Evolutionary conservation across 2,329 filamentous ascomycete species (phyloP), one percentile per base, ranked within the genome.

Genomic region (Cladophialophora exuberans): DNA sequence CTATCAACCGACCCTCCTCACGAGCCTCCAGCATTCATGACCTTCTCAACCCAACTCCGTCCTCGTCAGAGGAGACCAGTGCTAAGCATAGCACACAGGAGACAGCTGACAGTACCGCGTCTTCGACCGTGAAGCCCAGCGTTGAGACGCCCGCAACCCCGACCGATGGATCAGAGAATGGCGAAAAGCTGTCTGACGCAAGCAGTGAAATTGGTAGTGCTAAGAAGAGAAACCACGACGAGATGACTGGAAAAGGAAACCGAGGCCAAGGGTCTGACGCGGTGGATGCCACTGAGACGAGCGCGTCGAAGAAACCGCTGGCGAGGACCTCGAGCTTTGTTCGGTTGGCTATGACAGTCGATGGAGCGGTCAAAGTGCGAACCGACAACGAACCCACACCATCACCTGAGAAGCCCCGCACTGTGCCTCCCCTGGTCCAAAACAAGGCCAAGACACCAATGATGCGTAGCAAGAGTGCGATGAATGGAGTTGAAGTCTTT

Each of bases 331-430:
- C 46, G 67, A 71, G 25, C 70, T 72, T 44, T 80, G 81, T 96
- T 54, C 86, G 90, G 44, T 79, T 97, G 23, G 90, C 89, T 1
- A 84, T 94, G 66, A 94, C 90, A 15, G 81, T 92, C 26, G 90
- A 97, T 67, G 93, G 93, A 62, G 93, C 92, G 67, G 93, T 93
- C n/a, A 88, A 93, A 65, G 79, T 97, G 47, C 83, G 92, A 18
- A 84, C 82, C 13, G 79, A 87, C 51, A 81, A 86, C 59, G 83
- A 87, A 60, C 78, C 81, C 25, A 87, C 87, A 2, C 88, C 89
- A 2, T 89, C 87, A 1, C 86, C 84, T 47, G 83, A 79, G 56
- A 77, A 80, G 64, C 72, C 75, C 64, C 75, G 74, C 62, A 79
- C 75, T 13, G 71, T 80, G 28, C 74, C 73, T 11, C 72, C 82